Percentiles rank a stretch among this genome's conserved stretches.
These are phyloP conservation scores for Dittrichia graveolens DNA, from an alignment of 129 eudicot genomes.

Conservation along the genomic window DNA sequence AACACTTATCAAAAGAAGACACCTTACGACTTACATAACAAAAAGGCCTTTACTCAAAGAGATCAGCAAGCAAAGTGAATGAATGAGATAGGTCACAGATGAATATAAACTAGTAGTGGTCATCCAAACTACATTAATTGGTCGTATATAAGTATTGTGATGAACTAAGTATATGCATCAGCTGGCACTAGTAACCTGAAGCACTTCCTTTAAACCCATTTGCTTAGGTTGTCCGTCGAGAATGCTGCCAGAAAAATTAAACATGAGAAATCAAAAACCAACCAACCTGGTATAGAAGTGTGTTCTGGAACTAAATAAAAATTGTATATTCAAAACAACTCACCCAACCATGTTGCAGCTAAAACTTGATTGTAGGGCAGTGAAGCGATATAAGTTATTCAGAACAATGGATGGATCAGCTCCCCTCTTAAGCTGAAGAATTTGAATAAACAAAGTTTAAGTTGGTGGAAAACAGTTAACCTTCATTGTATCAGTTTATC, in stretches of 20 bases:
- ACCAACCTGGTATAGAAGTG: background rate
- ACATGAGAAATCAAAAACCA: slow-evolving; percentile 17
- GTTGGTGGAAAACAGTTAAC: slow-evolving; percentile 11
- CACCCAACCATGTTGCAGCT: slow-evolving; percentile 99
- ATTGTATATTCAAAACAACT: slow-evolving; percentile 31
- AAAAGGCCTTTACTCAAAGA: slow-evolving; percentile 1
- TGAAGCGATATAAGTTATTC: slow-evolving; percentile 80
- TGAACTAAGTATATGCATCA: slow-evolving; percentile 7
- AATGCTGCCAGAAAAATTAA: slow-evolving; percentile 52
- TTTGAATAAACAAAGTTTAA: background rate
- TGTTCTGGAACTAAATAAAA: background rate
- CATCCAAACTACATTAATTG: background rate
- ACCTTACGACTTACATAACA: background rate
- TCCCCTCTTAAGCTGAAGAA: slow-evolving; percentile 83
- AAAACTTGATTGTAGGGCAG: slow-evolving; percentile 89
- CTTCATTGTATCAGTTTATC: slow-evolving; percentile 8
- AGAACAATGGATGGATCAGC: slow-evolving; percentile 86
- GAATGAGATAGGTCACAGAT: background rate
- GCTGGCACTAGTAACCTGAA: slow-evolving; percentile 55
- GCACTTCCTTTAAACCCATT: slow-evolving; percentile 93
- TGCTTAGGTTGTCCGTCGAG: slow-evolving; percentile 89
- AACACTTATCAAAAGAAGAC: background rate
- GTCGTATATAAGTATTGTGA: background rate
- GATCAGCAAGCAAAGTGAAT: background rate
- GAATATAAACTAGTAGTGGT: slow-evolving; percentile 5